A percentile compares a stretch with the other conserved stretches of the same genome.
Evolutionary conservation across 805 yeast genomes (phyloP).

Genomic region (Millerozyma miso): DNA sequence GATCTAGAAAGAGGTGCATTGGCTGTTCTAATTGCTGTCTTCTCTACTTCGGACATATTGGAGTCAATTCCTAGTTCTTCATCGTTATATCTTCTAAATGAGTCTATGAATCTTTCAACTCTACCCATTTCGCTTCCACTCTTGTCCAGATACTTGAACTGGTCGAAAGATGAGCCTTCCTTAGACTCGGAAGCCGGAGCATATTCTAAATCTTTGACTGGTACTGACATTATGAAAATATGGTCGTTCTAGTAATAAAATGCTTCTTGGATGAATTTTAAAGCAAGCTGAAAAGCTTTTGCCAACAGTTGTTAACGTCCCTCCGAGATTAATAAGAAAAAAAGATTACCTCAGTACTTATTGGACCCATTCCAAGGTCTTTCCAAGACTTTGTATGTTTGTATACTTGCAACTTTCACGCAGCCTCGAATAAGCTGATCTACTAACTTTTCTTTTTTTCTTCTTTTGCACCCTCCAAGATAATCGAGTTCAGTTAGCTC

Average conservation of each 20-base stretch:
- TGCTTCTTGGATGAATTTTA: no score
- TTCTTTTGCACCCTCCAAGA: background rate
- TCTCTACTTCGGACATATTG: conserved; percentile 22
- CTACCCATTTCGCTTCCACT: conserved; percentile 15
- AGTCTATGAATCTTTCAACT: conserved; percentile 22
- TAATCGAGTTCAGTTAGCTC: no score
- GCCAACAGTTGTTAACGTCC: background rate
- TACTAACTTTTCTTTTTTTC: no score
- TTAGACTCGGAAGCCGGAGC: conserved; percentile 22
- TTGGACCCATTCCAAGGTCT: background rate
- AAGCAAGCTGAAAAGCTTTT: background rate
- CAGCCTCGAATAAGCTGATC: no score
- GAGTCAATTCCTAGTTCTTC: conserved; percentile 40
- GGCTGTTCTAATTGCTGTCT: conserved; percentile 40
- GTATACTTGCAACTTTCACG: no score
- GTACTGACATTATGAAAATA: background rate
- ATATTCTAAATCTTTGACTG: background rate
- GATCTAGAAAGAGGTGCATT: conserved; percentile 48
- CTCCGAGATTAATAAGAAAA: background rate
- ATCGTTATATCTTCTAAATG: conserved; percentile 29
- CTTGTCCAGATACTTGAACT: conserved; percentile 15
- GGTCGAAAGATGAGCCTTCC: conserved; percentile 35
- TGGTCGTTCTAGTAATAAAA: no score
- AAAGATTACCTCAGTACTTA: background rate
- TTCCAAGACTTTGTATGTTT: background rate